Evolutionary conservation across 2,329 filamentous ascomycete genomes (phyloP).

Genomic region (Botryotinia convoluta): DNA sequence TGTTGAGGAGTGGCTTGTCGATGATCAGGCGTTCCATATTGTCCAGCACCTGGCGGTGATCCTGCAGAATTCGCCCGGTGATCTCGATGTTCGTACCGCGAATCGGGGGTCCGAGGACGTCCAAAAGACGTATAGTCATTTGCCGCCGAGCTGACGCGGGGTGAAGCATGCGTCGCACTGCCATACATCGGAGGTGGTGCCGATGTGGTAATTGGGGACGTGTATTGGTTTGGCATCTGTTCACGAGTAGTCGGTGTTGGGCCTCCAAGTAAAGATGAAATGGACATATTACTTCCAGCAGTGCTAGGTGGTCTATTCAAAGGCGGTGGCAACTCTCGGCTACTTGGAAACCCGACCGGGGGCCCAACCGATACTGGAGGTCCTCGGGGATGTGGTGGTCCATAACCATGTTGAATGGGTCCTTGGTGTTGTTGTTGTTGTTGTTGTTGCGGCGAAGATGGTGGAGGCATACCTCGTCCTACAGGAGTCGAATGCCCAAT

Average conservation of each 20-base stretch:
- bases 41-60: constrained; percentile 43
- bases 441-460: constrained; percentile 49
- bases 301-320: constrained; percentile 48
- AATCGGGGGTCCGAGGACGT: constrained; percentile 72
- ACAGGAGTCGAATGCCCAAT: constrained; percentile 36
- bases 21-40: constrained; percentile 53
- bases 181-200: constrained; percentile 41
- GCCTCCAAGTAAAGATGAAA: constrained; percentile 67
- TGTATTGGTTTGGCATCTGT: constrained; percentile 47
- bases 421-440: constrained; percentile 39
- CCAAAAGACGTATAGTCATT: constrained; percentile 62
- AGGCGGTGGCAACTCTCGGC: constrained; percentile 55
- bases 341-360: constrained; percentile 44
- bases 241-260: constrained; percentile 48
- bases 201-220: constrained; percentile 43
- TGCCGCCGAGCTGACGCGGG: constrained; percentile 41
- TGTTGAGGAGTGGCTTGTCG: constrained; percentile 57
- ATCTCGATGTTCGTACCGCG: constrained; percentile 50
- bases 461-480: constrained; percentile 46
- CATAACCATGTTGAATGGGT: constrained; percentile 38
- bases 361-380: constrained; percentile 44
- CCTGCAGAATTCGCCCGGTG: constrained; percentile 40
- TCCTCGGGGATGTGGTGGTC: constrained; percentile 40
- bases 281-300: constrained; percentile 64
- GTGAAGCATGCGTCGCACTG: constrained; percentile 41